phyloP scores from a whole-genome alignment of 495 filamentous ascomycete species.

The Echria macrotheca region DNA sequence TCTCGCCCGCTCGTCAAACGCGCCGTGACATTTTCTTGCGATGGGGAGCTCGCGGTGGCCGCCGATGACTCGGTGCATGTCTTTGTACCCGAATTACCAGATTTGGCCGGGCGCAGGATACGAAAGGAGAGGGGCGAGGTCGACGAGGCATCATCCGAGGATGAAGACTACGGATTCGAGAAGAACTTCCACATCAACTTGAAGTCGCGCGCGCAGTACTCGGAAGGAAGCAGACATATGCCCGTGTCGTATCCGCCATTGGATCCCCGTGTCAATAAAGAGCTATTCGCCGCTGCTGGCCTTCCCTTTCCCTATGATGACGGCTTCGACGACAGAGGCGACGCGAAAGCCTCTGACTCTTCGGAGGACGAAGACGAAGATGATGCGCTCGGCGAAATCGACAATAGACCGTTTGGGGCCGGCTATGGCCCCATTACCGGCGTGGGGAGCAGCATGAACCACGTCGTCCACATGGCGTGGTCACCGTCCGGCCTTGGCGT shows the following conservation, averaged over 20 bases:
- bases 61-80: slow-evolving; percentile 45
- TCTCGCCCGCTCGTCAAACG: slow-evolving; percentile 39
- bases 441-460: slow-evolving; percentile 43
- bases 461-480: slow-evolving; percentile 40
- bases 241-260: slow-evolving; percentile 31
- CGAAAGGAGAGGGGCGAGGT: slow-evolving; percentile 7
- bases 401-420: slow-evolving; percentile 30
- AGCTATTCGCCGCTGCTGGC: slow-evolving; percentile 24
- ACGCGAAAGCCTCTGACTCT: slow-evolving; percentile 12
- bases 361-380: slow-evolving; percentile 13
- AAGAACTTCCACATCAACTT: slow-evolving; percentile 15
- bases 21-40: slow-evolving; percentile 44
- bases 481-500: slow-evolving; percentile 41
- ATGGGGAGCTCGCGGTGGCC: slow-evolving; percentile 42
- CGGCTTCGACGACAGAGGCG: slow-evolving; percentile 7
- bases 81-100: slow-evolving; percentile 40
- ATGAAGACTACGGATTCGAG: slow-evolving; percentile 9
- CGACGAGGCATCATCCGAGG: slow-evolving; percentile 19
- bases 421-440: slow-evolving; percentile 39
- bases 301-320: slow-evolving; percentile 23
- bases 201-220: slow-evolving; percentile 26
- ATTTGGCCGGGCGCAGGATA: slow-evolving; percentile 16
- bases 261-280: slow-evolving; percentile 30
- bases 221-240: slow-evolving; percentile 31
- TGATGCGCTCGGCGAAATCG: slow-evolving; percentile 11